These are phyloP conservation scores for Thalassiosira tumida DNA, from an alignment of 352 stramenopile genomes.

Conservation along the genomic window DNA sequence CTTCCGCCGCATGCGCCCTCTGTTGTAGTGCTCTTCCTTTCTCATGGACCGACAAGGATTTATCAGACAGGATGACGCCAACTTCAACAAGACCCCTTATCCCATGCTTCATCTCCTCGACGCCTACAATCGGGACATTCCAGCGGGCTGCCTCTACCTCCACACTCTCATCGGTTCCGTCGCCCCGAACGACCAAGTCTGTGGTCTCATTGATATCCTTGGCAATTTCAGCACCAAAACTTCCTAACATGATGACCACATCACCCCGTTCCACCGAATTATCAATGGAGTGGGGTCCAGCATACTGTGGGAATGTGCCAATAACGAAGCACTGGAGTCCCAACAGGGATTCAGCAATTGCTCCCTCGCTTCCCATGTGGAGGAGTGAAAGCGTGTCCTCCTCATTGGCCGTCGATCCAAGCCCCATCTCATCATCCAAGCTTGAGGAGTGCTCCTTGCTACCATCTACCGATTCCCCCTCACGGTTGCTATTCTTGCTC, in stretches of 20 bases:
- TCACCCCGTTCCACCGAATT: not conserved
- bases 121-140: not conserved
- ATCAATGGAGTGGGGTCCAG: not conserved
- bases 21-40: not conserved
- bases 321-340: not conserved
- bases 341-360: not conserved
- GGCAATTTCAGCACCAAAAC: not conserved
- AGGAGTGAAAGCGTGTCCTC: not conserved
- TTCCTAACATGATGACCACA: not conserved
- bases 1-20: not conserved
- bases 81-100: slow-evolving; percentile 1
- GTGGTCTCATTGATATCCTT: not conserved
- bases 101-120: not conserved
- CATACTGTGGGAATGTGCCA: not conserved
- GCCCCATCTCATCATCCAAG: not conserved
- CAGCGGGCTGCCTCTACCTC: not conserved
- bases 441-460: not conserved
- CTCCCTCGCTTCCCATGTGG: not conserved
- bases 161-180: not conserved
- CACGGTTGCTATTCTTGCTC: not conserved
- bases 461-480: not conserved
- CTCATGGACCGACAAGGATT: not conserved
- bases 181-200: slow-evolving; percentile 3
- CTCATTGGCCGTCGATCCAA: not conserved
- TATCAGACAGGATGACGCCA: not conserved